Evolutionary conservation across 768 basidiomycete genomes (phyloP).

Genomic region (Cystofilobasidium capitatum): DNA sequence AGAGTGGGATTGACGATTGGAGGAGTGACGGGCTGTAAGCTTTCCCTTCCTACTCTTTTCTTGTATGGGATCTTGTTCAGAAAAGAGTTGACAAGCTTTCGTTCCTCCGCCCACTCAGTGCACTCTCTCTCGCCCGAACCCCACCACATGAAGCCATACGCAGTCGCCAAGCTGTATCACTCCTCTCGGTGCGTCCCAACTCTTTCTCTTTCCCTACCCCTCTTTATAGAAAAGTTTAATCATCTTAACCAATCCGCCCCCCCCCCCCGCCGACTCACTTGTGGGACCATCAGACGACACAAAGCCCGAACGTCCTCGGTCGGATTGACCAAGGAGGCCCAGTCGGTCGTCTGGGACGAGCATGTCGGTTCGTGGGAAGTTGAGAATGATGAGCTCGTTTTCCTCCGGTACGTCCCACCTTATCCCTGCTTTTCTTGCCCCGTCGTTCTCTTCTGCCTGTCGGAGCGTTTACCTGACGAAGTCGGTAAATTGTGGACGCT

Average conservation of each 20-base stretch:
- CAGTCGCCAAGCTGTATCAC: not conserved
- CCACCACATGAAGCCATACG: not conserved
- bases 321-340: not conserved
- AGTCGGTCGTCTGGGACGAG: slow-evolving; percentile 7
- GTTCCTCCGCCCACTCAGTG: not conserved
- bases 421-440: not conserved
- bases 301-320: slow-evolving; percentile 5
- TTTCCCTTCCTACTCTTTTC: not conserved
- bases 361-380: not conserved
- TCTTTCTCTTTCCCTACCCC: not conserved
- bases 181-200: not conserved
- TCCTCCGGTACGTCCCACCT: not conserved
- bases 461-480: too few relatives aligned
- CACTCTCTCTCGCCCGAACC: not conserved
- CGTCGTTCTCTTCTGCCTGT: not conserved
- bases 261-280: not conserved
- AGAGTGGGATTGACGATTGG: not conserved
- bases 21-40: not conserved
- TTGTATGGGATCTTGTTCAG: not conserved
- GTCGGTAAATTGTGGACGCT: too few relatives aligned
- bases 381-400: slow-evolving; percentile 1
- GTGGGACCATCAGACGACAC: not conserved
- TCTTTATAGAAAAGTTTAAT: too few relatives aligned
- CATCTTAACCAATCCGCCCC: not conserved
- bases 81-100: not conserved